A percentile compares a stretch with the other conserved stretches of the same genome.
These are phyloP conservation scores for Hypomontagnella submonticulosa DNA, from an alignment of 495 filamentous ascomycete species.

Conservation along the genomic window DNA sequence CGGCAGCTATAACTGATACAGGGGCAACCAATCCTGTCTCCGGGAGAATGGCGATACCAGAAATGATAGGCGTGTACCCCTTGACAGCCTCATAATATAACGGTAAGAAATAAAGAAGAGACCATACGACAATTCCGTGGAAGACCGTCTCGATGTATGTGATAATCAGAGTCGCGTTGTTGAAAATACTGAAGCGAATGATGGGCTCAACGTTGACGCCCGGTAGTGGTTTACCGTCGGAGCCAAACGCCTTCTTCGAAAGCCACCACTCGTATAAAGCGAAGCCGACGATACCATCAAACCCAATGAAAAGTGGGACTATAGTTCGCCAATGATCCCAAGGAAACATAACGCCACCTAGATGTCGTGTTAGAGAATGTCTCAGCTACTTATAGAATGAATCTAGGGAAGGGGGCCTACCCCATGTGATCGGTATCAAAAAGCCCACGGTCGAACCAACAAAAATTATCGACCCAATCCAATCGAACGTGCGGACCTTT, in stretches of 20 bases:
- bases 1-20: slow-evolving; percentile 4
- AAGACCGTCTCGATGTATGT: slow-evolving; percentile 2
- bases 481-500: slow-evolving; percentile 2
- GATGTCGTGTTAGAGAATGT: slow-evolving; percentile 1
- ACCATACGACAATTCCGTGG: slow-evolving; percentile 14
- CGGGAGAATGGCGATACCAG: slow-evolving; percentile 7
- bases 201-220: slow-evolving; percentile 7
- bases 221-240: neutral
- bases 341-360: slow-evolving; percentile 15
- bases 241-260: slow-evolving; percentile 9
- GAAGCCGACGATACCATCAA: slow-evolving; percentile 11
- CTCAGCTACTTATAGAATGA: neutral
- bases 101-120: slow-evolving; percentile 13
- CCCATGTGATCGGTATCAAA: slow-evolving; percentile 7
- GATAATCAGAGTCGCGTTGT: slow-evolving; percentile 7
- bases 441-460: slow-evolving; percentile 4
- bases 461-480: slow-evolving; percentile 9
- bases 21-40: slow-evolving; percentile 13
- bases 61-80: slow-evolving; percentile 12
- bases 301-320: slow-evolving; percentile 7
- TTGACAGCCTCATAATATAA: slow-evolving; percentile 13
- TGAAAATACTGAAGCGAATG: slow-evolving; percentile 17
- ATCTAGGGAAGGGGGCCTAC: neutral
- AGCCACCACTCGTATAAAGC: slow-evolving; percentile 12
- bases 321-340: slow-evolving; percentile 15